Evolutionary conservation across 192 early-diverging fungal genomes (phyloP).

Genomic region (Chytriomyces sp.): DNA sequence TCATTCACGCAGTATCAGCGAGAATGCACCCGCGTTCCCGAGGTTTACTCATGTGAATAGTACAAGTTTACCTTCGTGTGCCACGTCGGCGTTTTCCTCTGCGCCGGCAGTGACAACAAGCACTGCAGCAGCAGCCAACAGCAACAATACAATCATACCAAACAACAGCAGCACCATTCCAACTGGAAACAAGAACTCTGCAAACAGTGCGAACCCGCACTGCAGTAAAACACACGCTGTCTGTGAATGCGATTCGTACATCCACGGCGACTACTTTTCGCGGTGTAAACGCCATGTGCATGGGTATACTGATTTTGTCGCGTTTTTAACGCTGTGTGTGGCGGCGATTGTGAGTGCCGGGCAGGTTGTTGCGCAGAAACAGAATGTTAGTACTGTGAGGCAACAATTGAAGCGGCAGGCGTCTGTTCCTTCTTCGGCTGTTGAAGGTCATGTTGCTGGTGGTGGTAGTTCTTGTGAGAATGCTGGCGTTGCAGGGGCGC

Average conservation of each 20-base stretch:
- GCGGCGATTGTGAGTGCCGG: constrained; percentile 3
- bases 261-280: not conserved
- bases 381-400: not conserved
- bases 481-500: too few relatives aligned
- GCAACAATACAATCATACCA: not conserved
- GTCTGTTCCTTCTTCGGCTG: too few relatives aligned
- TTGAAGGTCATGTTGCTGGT: too few relatives aligned
- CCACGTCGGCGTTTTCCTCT: not conserved
- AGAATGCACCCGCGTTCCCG: not conserved
- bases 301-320: constrained; percentile 8
- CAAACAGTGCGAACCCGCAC: not conserved
- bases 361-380: not conserved
- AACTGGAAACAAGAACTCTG: not conserved
- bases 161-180: not conserved
- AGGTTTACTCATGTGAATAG: too few relatives aligned
- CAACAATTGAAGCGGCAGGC: not conserved
- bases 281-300: not conserved
- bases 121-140: not conserved
- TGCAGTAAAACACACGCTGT: constrained; percentile 1
- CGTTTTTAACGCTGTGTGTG: constrained; percentile 4
- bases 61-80: too few relatives aligned
- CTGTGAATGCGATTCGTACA: not conserved
- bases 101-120: not conserved
- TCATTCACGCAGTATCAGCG: not conserved
- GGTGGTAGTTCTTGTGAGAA: too few relatives aligned